A percentile compares a stretch with the other conserved stretches of the same genome.
phyloP scores from a whole-genome alignment of 2,329 filamentous ascomycete species.

The Penicillium sp. region DNA sequence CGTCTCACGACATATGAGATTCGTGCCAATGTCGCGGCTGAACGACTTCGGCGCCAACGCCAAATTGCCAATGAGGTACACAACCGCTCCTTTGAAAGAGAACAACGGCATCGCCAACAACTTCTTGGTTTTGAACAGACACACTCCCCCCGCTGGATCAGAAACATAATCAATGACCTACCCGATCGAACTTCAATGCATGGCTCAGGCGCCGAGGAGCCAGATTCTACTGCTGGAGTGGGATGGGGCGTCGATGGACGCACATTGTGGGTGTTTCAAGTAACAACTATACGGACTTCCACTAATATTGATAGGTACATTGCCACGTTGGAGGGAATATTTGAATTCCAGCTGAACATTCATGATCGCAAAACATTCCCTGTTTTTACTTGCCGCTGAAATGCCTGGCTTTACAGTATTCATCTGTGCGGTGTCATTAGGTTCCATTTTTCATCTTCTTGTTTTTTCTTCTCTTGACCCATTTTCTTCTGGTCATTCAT shows the following conservation, averaged over 20 bases:
- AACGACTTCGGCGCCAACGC: slow-evolving; percentile 41
- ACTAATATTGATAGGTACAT: slow-evolving; percentile 40
- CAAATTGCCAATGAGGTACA: slow-evolving; percentile 38
- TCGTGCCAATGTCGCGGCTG: slow-evolving; percentile 40
- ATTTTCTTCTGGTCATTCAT: not conserved
- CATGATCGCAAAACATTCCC: slow-evolving; percentile 51
- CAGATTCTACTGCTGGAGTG: slow-evolving; percentile 47
- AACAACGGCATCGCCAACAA: slow-evolving; percentile 37
- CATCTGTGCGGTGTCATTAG: not conserved
- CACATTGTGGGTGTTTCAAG: slow-evolving; percentile 45
- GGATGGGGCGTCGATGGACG: slow-evolving; percentile 50
- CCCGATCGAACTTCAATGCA: slow-evolving; percentile 34
- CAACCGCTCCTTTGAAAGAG: slow-evolving; percentile 30
- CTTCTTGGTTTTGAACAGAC: slow-evolving; percentile 35
- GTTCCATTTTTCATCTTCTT: not conserved
- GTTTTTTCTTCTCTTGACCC: not conserved
- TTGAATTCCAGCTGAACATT: slow-evolving; percentile 48
- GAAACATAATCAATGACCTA: slow-evolving; percentile 38
- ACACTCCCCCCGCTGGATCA: slow-evolving; percentile 40
- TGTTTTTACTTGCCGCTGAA: slow-evolving; percentile 43
- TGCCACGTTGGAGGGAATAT: slow-evolving; percentile 50
- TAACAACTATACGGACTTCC: too few relatives aligned
- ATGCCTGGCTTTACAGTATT: not conserved
- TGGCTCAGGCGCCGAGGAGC: slow-evolving; percentile 36
- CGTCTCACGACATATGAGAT: slow-evolving; percentile 35